Evolutionary conservation across 805 yeast species (phyloP).

Genomic region (Ogataea pini): DNA sequence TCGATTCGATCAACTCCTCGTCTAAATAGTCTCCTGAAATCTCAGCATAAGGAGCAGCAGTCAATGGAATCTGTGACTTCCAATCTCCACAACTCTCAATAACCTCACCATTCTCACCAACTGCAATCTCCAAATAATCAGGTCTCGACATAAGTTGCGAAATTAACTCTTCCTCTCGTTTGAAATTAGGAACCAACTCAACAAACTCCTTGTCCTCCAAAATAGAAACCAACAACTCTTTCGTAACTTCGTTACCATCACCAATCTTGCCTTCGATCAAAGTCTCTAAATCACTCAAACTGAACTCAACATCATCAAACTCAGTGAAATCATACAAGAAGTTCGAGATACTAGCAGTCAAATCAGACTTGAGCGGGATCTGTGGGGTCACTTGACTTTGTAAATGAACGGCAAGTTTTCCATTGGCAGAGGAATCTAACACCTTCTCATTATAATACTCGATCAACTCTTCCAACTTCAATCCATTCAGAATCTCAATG

Average conservation of each 20-base stretch:
- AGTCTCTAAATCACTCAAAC: slow-evolving; percentile 23
- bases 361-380: slow-evolving; percentile 24
- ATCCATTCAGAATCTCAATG: slow-evolving; percentile 52
- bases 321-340: slow-evolving; percentile 31
- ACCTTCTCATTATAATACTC: slow-evolving; percentile 53
- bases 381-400: slow-evolving; percentile 48
- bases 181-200: slow-evolving; percentile 22
- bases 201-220: slow-evolving; percentile 20
- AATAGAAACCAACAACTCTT: slow-evolving; percentile 12
- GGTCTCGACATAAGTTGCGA: neutral
- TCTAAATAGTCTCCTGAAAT: slow-evolving; percentile 28
- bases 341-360: slow-evolving; percentile 32
- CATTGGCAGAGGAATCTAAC: slow-evolving; percentile 25
- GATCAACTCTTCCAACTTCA: slow-evolving; percentile 59
- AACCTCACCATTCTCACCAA: slow-evolving; percentile 11
- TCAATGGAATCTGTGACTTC: slow-evolving; percentile 52
- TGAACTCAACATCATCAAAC: slow-evolving; percentile 30
- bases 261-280: slow-evolving; percentile 23
- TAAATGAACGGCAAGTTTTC: slow-evolving; percentile 60
- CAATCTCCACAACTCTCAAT: slow-evolving; percentile 52
- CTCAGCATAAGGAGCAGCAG: slow-evolving; percentile 63
- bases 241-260: slow-evolving; percentile 11
- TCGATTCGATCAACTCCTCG: slow-evolving; percentile 21
- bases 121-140: neutral
- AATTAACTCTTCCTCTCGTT: slow-evolving; percentile 20